phyloP scores from a whole-genome alignment of 805 yeast genomes.

The Barnettozyma botsteinii region DNA sequence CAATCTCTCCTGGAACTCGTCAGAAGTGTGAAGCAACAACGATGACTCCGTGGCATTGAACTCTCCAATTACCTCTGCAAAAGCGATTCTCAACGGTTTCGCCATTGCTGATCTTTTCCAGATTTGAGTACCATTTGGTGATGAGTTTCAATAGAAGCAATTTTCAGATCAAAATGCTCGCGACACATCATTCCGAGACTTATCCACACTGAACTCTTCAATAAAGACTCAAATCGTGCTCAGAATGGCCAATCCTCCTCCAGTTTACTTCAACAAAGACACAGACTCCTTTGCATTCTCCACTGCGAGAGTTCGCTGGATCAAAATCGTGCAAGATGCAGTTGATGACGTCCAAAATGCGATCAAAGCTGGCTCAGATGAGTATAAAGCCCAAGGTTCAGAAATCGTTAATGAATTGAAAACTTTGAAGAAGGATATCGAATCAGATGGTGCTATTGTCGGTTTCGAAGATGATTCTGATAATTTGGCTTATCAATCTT shows the following conservation, averaged over 20 bases:
- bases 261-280: constrained; percentile 58
- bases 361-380: constrained; percentile 21
- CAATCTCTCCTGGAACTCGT: constrained; percentile 36
- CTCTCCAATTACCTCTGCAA: background rate
- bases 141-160: background rate
- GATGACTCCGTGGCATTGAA: constrained; percentile 10
- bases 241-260: constrained; percentile 21
- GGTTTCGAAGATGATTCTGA: constrained; percentile 36
- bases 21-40: constrained; percentile 36
- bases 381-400: constrained; percentile 37
- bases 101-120: constrained; percentile 1
- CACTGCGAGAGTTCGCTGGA: constrained; percentile 84
- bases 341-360: constrained; percentile 52
- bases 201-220: background rate
- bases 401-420: constrained; percentile 37
- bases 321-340: constrained; percentile 65
- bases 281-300: constrained; percentile 72
- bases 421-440: constrained; percentile 39
- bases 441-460: constrained; percentile 35
- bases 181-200: background rate
- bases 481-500: constrained; percentile 42
- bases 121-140: background rate
- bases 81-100: constrained; percentile 4
- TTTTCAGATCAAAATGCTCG: background rate
- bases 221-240: background rate